Base-by-base conservation (phyloP, 192 early-diverging fungal genomes). In the Geosiphon pyriformis region DNA sequence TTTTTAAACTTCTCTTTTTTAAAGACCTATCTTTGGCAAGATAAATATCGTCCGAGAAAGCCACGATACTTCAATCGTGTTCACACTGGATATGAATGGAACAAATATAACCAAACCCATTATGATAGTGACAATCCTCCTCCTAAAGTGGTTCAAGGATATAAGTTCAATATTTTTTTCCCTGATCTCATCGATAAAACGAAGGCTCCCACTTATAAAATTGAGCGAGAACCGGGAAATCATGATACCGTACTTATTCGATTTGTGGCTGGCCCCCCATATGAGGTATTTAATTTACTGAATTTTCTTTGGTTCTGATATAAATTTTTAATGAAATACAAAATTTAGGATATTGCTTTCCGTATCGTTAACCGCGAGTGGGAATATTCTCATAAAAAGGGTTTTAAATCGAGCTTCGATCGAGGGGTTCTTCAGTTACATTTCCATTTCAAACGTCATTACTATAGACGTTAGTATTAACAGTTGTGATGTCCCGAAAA, bases 61-160 rank as follows among this genome's bases (percentile, higher is more conserved):
- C 95, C 96, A 23, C 82, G 92, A 62, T 99, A 90, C 80, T 92
- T 95, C 65, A 99, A 99, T 81, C 88, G 94, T 50, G 94, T 99
- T 26, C 92, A 96, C 61, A 95, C 93, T 0, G 96, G 96, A 32
- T 97, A 95, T 67, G 95, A 98, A 75, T 99, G 96, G 96, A 99
- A 98, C 84, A 95, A 98, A 81, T 99, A 98, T 70, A 99, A 99
- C 68, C 93, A 94, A 70, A 95, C 92, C 3, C 96, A 99, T 76
- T 99, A 99, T 77, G 94, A 96, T 68, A 80, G 82, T 60, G 95
- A 97, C 69, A 99, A 99, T 55, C 95, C 95, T 10, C 96, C 96
- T 46, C 96, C 96, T 20, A 99, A 98, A 80, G 87, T 90, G 34
- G 94, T 95, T 1, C 93, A 96, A 75, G 94, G 95, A 0, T 98